Percentiles rank a stretch among this genome's conserved stretches.
phyloP scores from a whole-genome alignment of 495 filamentous ascomycete genomes.

The Tuber borchii region DNA sequence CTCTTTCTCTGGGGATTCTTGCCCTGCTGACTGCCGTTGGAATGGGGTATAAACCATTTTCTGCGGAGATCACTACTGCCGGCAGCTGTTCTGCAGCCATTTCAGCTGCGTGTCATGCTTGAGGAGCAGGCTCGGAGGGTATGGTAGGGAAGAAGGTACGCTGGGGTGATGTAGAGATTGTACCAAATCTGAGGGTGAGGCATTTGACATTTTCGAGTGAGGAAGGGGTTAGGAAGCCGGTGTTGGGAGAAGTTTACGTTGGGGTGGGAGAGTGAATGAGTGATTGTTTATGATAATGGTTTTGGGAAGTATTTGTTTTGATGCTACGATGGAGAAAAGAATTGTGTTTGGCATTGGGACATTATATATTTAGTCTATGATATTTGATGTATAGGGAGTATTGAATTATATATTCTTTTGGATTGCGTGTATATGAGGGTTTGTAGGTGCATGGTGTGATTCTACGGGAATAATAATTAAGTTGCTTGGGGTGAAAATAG shows the following conservation, averaged over 20 bases:
- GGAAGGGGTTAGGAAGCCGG: not conserved
- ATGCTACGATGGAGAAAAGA: not conserved
- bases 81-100: slow-evolving; percentile 18
- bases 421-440: too few relatives aligned
- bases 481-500: too few relatives aligned
- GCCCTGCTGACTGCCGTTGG: slow-evolving; percentile 4
- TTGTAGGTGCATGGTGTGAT: too few relatives aligned
- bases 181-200: not conserved
- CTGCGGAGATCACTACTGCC: not conserved
- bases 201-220: not conserved
- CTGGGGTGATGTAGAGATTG: not conserved
- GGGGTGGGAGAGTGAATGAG: not conserved
- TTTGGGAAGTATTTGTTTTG: not conserved
- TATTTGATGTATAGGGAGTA: too few relatives aligned
- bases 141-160: not conserved
- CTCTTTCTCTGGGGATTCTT: not conserved
- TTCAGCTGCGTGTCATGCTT: slow-evolving; percentile 15
- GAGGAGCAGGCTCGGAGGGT: not conserved
- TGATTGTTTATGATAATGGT: not conserved
- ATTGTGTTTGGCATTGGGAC: not conserved
- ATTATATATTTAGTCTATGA: not conserved
- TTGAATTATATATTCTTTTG: too few relatives aligned
- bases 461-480: too few relatives aligned
- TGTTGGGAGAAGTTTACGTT: not conserved
- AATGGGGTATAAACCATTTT: slow-evolving; percentile 5